Conservation (phyloP, 2,329 filamentous ascomycete species). For the Pseudocercospora eumusae region DNA sequence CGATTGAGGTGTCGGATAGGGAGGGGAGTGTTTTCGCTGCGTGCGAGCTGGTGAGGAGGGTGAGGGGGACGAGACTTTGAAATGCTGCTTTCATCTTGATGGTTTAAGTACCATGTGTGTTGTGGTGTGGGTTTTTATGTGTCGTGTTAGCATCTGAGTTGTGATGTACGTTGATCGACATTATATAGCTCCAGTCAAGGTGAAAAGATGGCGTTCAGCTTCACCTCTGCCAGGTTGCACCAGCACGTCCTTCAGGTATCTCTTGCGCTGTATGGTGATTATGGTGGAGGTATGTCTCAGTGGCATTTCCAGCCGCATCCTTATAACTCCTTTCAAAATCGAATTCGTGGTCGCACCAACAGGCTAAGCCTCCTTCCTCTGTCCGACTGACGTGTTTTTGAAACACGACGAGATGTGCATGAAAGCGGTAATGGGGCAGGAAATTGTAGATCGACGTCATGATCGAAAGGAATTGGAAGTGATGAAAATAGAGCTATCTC, state of each 20-base stretch:
- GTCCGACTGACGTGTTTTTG: background rate
- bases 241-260: background rate
- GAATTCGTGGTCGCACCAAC: background rate
- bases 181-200: background rate
- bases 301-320: background rate
- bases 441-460: background rate
- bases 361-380: background rate
- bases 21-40: conserved; percentile 9
- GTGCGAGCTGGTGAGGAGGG: background rate
- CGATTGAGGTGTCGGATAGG: conserved; percentile 25
- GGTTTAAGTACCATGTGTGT: no score
- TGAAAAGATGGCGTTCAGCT: background rate
- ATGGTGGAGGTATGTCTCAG: background rate
- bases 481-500: background rate
- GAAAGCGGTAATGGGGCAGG: background rate
- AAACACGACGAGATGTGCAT: background rate
- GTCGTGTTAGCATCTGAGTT: no score
- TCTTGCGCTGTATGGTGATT: background rate
- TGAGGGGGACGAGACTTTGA: background rate
- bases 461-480: background rate
- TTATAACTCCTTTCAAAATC: background rate
- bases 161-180: no score
- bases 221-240: background rate
- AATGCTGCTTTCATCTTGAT: no score
- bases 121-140: no score